phyloP scores from a whole-genome alignment of 345 rosid genomes.

The Brassica rapa region DNA sequence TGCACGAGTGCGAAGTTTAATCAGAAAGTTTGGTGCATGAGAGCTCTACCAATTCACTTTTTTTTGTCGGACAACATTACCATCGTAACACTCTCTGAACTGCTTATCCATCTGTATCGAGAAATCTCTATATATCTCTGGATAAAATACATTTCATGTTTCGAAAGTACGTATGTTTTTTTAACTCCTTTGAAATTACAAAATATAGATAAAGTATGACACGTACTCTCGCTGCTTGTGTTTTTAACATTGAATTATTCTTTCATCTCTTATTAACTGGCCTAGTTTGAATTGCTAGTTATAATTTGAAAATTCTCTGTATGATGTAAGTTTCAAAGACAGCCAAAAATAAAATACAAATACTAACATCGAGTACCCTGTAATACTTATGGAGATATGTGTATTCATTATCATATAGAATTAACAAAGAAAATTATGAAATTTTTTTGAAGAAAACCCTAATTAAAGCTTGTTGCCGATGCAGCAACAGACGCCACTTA shows the following conservation, averaged over 20 bases:
- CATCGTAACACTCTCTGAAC: neutral
- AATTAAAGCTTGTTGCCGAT: slow-evolving; percentile 52
- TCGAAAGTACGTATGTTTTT: neutral
- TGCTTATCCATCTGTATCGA: neutral
- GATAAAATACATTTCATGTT: neutral
- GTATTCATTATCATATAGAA: neutral
- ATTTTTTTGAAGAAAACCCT: slow-evolving; percentile 12
- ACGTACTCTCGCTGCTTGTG: neutral
- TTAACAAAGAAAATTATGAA: neutral
- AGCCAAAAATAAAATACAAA: no score
- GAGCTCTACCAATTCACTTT: slow-evolving; percentile 29
- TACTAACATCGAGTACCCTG: no score
- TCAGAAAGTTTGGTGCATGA: slow-evolving; percentile 84
- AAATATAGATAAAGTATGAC: neutral
- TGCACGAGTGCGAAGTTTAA: slow-evolving; percentile 70
- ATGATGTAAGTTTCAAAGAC: neutral
- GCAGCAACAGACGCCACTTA: slow-evolving; percentile 61
- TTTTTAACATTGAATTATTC: neutral
- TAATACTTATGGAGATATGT: neutral
- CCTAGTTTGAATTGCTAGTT: neutral
- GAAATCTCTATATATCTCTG: neutral
- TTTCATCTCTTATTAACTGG: neutral
- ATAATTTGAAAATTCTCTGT: neutral
- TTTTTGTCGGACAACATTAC: neutral
- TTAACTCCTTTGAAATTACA: neutral